Evolutionary conservation across 2,329 filamentous ascomycete genomes (phyloP).

Genomic region (Penicillium sp.): DNA sequence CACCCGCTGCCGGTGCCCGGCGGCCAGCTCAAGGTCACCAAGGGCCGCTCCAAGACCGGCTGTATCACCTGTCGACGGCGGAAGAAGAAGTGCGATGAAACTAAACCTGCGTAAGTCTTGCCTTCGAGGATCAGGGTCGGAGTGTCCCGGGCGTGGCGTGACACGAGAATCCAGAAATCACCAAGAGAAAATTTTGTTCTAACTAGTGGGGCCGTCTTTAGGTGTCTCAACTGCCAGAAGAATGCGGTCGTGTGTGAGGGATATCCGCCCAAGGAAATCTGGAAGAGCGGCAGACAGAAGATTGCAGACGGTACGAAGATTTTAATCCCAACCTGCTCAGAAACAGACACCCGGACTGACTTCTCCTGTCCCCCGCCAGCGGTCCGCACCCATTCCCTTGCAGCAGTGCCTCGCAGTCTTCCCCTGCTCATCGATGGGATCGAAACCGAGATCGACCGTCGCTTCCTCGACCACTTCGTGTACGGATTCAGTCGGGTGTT

Average conservation of each 20-base stretch:
- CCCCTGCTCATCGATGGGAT: conserved; percentile 72
- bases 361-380: conserved; percentile 19
- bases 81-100: conserved; percentile 59
- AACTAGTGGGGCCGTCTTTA: conserved; percentile 12
- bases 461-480: conserved; percentile 81
- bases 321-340: conserved; percentile 6
- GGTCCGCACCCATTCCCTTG: conserved; percentile 33
- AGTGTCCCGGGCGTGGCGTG: too few relatives aligned
- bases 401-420: conserved; percentile 45
- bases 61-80: conserved; percentile 59
- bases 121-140: too few relatives aligned
- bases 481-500: conserved; percentile 74
- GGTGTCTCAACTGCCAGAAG: conserved; percentile 76
- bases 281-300: conserved; percentile 80
- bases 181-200: too few relatives aligned
- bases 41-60: conserved; percentile 62
- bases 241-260: conserved; percentile 90
- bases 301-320: conserved; percentile 60
- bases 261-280: conserved; percentile 80
- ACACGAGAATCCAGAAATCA: too few relatives aligned
- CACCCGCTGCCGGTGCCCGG: conserved; percentile 63
- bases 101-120: conserved; percentile 40
- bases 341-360: conserved; percentile 8
- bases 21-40: conserved; percentile 66
- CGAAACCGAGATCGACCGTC: conserved; percentile 73